Base-by-base conservation (phyloP, 2,329 filamentous ascomycete species). In the Paecilomyces variotii region DNA sequence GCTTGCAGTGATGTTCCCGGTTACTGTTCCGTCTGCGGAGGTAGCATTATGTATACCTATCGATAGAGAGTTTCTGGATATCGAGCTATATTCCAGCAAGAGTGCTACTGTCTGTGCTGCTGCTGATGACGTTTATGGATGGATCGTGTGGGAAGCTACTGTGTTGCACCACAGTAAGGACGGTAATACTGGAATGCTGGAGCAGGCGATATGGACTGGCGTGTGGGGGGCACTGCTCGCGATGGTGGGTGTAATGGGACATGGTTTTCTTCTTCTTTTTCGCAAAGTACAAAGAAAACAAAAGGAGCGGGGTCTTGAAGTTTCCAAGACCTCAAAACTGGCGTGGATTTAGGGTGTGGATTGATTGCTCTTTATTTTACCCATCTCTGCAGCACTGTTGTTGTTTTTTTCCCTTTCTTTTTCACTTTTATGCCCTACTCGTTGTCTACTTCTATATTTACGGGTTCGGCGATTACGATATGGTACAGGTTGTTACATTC, bases 11-110 rank as follows among this genome's bases (percentile, higher is more conserved):
- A 25, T 56, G 30, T 26, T 10, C 6, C 9, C 9, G 30, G 7
- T 27, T 39, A 9, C 26, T 27, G n/a, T 35, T 28, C 12, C 25
- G 50, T n/a, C 50, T n/a, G 50, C 19, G 10, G 25, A 50, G 45
- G 55, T 10, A 45, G 5, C 14, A 9, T 51, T 34, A 61, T 61
- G 52, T 58, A 56, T 59, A 57, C 49, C 54, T 59, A 63, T 56
- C 61, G 64, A 65, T 67, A 65, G 65, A 67, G 54, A 59, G 65
- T 61, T 65, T 61, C 60, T 62, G 61, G 63, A 58, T 66, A 65
- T 61, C 56, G 49, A 25, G 35, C 54, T 28, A 56, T 56, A 11
- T 30, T 19, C 24, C 12, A 24, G 30, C 24, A 34, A 27, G 24
- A 35, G 24, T 24, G 11, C 53, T 12, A 54, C 24, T 55, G 53